Evolutionary conservation across 2,329 filamentous ascomycete genomes (phyloP).

Genomic region (Penicillium thymicola): DNA sequence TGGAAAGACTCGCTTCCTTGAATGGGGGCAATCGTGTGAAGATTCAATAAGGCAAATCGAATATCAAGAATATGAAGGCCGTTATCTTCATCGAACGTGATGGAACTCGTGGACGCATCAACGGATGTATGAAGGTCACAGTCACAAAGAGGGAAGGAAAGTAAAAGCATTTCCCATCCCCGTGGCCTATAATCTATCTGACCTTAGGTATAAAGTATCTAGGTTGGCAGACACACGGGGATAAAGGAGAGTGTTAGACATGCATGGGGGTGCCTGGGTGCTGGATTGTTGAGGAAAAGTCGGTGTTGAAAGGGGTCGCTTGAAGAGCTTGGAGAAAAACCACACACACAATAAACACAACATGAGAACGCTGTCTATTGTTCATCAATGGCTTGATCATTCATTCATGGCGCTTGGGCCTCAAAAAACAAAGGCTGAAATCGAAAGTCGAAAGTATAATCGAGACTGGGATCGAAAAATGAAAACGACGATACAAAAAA

Average conservation of each 20-base stretch:
- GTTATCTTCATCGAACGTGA: constrained; percentile 19
- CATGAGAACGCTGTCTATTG: constrained; percentile 31
- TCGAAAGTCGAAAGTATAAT: background rate
- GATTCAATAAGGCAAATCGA: background rate
- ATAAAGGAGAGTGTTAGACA: background rate
- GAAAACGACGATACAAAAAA: constrained; percentile 3
- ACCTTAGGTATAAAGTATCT: background rate
- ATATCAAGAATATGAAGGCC: constrained; percentile 7
- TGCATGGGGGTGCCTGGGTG: background rate
- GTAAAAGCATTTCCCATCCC: background rate
- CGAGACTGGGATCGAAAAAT: background rate
- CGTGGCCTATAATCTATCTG: background rate
- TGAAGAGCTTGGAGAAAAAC: constrained; percentile 8
- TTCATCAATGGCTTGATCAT: constrained; percentile 29
- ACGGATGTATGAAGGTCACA: background rate
- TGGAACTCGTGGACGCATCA: constrained; percentile 20
- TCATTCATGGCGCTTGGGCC: constrained; percentile 15
- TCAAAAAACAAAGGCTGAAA: constrained; percentile 2
- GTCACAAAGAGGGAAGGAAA: background rate
- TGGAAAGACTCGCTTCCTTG: background rate
- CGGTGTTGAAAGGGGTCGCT: constrained; percentile 3
- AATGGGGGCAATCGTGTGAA: background rate
- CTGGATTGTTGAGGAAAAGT: background rate
- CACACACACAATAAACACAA: constrained; percentile 17
- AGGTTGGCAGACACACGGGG: too few relatives aligned